Evolutionary conservation across 768 basidiomycete genomes (phyloP).

Genomic region (Leccinum subgranulosum): DNA sequence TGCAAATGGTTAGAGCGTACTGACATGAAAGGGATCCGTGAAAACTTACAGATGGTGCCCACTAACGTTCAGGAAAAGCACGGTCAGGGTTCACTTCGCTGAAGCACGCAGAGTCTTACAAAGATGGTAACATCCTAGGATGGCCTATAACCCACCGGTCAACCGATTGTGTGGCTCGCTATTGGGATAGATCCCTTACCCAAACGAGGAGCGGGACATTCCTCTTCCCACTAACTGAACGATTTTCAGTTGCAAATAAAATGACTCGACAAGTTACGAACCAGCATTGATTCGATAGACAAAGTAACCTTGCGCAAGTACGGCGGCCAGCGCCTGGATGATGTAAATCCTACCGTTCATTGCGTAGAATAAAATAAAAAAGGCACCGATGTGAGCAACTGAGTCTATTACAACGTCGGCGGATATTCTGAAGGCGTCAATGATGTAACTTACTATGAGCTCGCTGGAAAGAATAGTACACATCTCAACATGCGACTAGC

Average conservation of each 20-base stretch:
- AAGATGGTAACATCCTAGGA: constrained; percentile 4
- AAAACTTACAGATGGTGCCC: not conserved
- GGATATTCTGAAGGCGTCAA: not conserved
- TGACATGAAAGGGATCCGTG: not conserved
- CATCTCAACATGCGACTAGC: not conserved
- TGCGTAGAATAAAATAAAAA: not conserved
- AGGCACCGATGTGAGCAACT: constrained; percentile 2
- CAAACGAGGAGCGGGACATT: constrained; percentile 3
- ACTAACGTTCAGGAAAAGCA: not conserved
- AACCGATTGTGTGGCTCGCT: not conserved
- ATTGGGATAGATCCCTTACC: constrained; percentile 1
- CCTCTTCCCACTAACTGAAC: constrained; percentile 7
- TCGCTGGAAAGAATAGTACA: not conserved
- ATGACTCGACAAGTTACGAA: not conserved
- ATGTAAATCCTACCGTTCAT: not conserved
- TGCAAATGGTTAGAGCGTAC: not conserved
- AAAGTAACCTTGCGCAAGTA: constrained; percentile 10
- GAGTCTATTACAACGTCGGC: constrained; percentile 3
- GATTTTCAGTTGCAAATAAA: not conserved
- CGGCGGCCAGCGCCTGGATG: constrained; percentile 1
- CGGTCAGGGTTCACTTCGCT: not conserved
- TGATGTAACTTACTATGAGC: constrained; percentile 1
- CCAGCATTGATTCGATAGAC: constrained; percentile 10
- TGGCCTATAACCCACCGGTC: not conserved
- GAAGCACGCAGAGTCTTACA: not conserved